A percentile compares a stretch with the other conserved stretches of the same genome.
Evolutionary conservation across 352 stramenopile genomes (phyloP).

Genomic region (Pythium dissimile): DNA sequence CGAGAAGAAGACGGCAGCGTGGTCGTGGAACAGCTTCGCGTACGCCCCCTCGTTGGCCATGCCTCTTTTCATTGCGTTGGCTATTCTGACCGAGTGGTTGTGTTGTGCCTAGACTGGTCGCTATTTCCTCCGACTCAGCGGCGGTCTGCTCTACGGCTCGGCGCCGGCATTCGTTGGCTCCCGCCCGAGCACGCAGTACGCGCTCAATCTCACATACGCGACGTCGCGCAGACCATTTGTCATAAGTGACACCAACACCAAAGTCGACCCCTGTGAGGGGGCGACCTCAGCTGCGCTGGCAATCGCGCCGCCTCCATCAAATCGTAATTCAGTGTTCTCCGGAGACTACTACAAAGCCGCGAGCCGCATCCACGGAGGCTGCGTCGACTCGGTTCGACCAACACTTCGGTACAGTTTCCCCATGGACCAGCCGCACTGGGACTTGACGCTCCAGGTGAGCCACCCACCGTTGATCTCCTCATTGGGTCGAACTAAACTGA

Average conservation of each 20-base stretch:
- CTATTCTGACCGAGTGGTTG: too few species aligned
- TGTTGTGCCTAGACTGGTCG: slow-evolving; percentile 9
- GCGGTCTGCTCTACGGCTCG: slow-evolving; percentile 13
- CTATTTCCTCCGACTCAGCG: slow-evolving; percentile 7
- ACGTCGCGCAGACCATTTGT: not conserved
- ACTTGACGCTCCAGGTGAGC: slow-evolving; percentile 12
- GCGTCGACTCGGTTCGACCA: slow-evolving; percentile 5
- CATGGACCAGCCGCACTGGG: slow-evolving; percentile 4
- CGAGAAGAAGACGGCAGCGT: not conserved
- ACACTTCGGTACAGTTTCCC: slow-evolving; percentile 16
- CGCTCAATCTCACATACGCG: slow-evolving; percentile 15
- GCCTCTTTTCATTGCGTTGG: too few species aligned
- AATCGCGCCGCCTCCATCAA: not conserved
- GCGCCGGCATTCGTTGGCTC: not conserved
- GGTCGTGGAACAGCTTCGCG: slow-evolving; percentile 15
- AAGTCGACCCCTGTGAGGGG: too few species aligned
- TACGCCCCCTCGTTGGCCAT: slow-evolving; percentile 14
- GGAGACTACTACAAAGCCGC: slow-evolving; percentile 10
- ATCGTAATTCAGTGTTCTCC: not conserved
- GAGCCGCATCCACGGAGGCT: not conserved
- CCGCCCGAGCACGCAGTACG: not conserved
- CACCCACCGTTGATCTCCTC: too few species aligned
- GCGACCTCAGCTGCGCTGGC: not conserved
- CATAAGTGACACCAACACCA: too few species aligned
- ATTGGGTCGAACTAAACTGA: not conserved